Conservation (phyloP, 192 early-diverging fungal genomes). For the Dispira parvispora region DNA sequence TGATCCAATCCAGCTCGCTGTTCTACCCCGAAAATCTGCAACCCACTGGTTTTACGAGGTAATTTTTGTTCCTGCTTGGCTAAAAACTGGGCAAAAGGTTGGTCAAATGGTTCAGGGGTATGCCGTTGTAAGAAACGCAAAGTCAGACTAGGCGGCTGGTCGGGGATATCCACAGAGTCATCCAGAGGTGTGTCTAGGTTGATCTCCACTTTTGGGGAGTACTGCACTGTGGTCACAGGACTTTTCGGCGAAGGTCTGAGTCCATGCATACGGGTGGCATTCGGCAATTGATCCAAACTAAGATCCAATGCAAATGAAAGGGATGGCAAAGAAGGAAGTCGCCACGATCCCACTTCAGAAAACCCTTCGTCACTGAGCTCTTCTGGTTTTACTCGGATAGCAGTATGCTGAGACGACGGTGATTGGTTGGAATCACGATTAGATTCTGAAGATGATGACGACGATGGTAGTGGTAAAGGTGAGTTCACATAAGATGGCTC, state of each 20-base stretch:
- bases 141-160: not conserved
- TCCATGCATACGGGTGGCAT: not conserved
- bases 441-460: not conserved
- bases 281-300: not conserved
- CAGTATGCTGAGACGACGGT: not conserved
- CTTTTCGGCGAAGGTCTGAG: not conserved
- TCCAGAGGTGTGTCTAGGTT: not conserved
- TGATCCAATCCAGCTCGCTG: too few species aligned
- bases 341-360: not conserved
- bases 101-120: not conserved
- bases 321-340: not conserved
- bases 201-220: not conserved
- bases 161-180: not conserved
- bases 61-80: slow-evolving; percentile 1
- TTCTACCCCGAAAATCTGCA: too few species aligned
- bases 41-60: too few species aligned
- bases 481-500: not conserved
- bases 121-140: not conserved
- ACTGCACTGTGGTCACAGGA: not conserved
- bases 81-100: not conserved
- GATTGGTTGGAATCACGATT: not conserved
- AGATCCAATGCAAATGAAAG: not conserved
- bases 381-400: not conserved
- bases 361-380: not conserved
- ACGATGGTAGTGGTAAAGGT: not conserved